phyloP scores from a whole-genome alignment of 305 asterid genomes.

The Fraxinus greggii region DNA sequence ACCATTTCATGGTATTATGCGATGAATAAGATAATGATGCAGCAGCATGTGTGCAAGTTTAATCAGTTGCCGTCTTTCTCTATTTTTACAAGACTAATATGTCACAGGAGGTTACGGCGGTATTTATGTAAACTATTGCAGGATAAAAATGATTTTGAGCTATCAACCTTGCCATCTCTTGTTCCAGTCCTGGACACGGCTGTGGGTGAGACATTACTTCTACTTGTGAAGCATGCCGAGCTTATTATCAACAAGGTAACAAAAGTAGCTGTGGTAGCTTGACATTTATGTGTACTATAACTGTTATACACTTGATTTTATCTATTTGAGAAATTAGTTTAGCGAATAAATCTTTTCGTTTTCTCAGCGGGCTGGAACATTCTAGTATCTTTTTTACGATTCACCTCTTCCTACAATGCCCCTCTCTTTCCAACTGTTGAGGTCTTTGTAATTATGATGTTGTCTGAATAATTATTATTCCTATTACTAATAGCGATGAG shows the following conservation, averaged over 20 bases:
- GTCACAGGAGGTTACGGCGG: slow-evolving; percentile 18
- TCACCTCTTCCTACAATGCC: not conserved
- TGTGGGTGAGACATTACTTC: slow-evolving; percentile 87
- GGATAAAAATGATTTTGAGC: slow-evolving; percentile 95
- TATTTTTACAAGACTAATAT: slow-evolving; percentile 13
- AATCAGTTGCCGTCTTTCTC: not conserved
- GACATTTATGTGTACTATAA: not conserved
- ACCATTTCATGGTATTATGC: slow-evolving; percentile 12
- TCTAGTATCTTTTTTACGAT: not conserved
- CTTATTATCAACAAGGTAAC: slow-evolving; percentile 90
- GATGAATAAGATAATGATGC: slow-evolving; percentile 1
- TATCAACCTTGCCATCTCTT: slow-evolving; percentile 95
- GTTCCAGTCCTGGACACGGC: slow-evolving; percentile 89
- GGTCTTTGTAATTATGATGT: not conserved
- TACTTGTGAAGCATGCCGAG: slow-evolving; percentile 90
- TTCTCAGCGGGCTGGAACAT: not conserved
- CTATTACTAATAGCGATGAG: not conserved
- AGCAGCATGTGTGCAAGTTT: slow-evolving; percentile 5
- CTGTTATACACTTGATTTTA: not conserved
- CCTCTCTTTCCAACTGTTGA: not conserved
- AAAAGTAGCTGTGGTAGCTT: slow-evolving; percentile 18
- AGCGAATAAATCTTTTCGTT: slow-evolving; percentile 3
- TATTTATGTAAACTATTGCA: slow-evolving; percentile 38
- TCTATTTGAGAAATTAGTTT: not conserved
- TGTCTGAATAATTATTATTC: not conserved